phyloP scores from a whole-genome alignment of 176 grass and related monocot species.

The Rhynchospora breviuscula region DNA sequence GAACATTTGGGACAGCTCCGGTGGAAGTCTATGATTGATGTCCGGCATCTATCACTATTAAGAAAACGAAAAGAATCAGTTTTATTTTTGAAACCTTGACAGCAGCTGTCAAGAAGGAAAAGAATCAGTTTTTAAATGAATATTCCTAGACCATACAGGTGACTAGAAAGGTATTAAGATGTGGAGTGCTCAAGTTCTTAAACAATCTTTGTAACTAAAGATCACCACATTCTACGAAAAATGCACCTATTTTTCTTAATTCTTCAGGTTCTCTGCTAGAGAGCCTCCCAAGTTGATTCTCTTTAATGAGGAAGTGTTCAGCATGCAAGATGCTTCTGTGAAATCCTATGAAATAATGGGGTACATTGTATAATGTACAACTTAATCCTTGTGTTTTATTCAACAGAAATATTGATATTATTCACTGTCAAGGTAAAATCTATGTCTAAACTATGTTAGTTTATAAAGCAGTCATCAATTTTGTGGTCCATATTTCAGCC shows the following conservation, averaged over 20 bases:
- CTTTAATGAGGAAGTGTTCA: background rate
- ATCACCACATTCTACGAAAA: background rate
- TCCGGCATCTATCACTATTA: conserved; percentile 49
- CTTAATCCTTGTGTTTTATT: background rate
- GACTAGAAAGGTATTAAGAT: background rate
- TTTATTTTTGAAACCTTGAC: no score
- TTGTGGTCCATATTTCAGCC: background rate
- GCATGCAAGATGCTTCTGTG: background rate
- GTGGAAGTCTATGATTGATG: conserved; percentile 77
- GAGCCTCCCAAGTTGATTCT: background rate
- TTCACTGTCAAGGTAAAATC: background rate
- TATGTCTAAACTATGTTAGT: background rate
- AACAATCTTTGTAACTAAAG: background rate
- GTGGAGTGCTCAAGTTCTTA: background rate
- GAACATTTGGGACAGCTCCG: conserved; percentile 60
- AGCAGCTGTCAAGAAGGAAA: no score
- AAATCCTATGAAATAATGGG: background rate
- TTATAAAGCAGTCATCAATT: background rate
- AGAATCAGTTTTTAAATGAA: background rate
- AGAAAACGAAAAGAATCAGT: background rate
- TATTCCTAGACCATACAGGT: background rate
- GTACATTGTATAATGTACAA: background rate
- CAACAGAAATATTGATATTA: background rate
- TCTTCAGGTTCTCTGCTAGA: background rate
- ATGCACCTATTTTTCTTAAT: background rate